Conservation (phyloP, 495 filamentous ascomycete genomes). For the Oidiodendron maius region DNA sequence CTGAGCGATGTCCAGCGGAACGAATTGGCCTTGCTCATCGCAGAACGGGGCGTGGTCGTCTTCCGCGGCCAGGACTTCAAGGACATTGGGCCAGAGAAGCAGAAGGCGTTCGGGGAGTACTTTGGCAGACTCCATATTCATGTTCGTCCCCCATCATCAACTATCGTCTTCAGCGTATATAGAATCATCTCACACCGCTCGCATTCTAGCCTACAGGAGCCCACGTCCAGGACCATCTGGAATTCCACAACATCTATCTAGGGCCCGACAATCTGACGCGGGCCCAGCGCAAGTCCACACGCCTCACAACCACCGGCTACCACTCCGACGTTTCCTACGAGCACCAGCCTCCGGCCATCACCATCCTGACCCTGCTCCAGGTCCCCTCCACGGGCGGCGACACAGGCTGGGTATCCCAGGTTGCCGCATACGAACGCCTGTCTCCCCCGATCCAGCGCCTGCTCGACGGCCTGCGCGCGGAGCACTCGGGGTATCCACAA, state of each 20-base stretch:
- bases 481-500: slow-evolving; percentile 53
- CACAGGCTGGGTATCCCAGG: slow-evolving; percentile 56
- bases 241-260: slow-evolving; percentile 44
- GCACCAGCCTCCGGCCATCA: slow-evolving; percentile 59
- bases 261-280: slow-evolving; percentile 40
- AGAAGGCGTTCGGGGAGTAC: slow-evolving; percentile 50
- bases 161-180: too few relatives aligned
- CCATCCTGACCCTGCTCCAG: slow-evolving; percentile 59
- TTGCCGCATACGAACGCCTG: slow-evolving; percentile 51
- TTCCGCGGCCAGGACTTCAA: slow-evolving; percentile 43
- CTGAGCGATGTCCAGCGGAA: slow-evolving; percentile 34
- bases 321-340: slow-evolving; percentile 64
- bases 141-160: slow-evolving; percentile 29
- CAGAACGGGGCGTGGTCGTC: slow-evolving; percentile 36
- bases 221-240: slow-evolving; percentile 35
- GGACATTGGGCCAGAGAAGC: slow-evolving; percentile 50
- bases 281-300: slow-evolving; percentile 36
- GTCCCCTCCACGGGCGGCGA: slow-evolving; percentile 55
- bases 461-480: slow-evolving; percentile 52
- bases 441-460: slow-evolving; percentile 51
- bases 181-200: neutral
- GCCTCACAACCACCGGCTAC: slow-evolving; percentile 47
- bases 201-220: slow-evolving; percentile 32
- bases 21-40: slow-evolving; percentile 38
- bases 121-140: slow-evolving; percentile 60